These are phyloP conservation scores for Solanum dulcamara DNA, from an alignment of 257 asterid species.

Conservation along the genomic window DNA sequence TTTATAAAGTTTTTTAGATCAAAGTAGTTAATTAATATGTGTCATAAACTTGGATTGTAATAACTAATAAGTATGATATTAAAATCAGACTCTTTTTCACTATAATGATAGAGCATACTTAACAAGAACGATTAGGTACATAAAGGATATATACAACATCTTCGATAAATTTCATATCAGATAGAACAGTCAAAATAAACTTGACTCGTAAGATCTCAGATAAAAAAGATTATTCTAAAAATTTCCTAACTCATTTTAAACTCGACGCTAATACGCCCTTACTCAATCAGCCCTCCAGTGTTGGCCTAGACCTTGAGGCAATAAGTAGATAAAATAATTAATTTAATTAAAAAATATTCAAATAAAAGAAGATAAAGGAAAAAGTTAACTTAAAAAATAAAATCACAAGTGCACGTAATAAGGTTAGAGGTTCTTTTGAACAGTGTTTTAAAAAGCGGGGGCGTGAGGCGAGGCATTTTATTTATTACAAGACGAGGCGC, in stretches of 20 bases:
- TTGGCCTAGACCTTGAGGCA: not conserved
- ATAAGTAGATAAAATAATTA: not conserved
- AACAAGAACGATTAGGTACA: not conserved
- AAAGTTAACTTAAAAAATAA: accelerated
- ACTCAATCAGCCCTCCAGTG: not conserved
- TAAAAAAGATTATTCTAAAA: not conserved
- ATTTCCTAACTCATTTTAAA: not conserved
- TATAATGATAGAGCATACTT: accelerated
- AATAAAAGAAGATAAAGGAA: not conserved
- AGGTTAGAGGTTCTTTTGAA: not conserved
- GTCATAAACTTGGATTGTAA: not conserved
- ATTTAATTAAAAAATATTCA: not conserved
- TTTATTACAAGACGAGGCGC: no score
- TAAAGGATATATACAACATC: not conserved
- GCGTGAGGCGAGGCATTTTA: no score
- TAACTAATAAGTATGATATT: not conserved
- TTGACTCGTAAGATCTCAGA: not conserved
- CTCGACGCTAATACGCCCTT: not conserved
- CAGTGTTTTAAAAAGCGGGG: no score
- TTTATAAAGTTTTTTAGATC: not conserved
- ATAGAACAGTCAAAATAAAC: not conserved
- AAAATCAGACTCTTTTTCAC: accelerated
- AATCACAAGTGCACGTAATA: not conserved
- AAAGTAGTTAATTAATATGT: not conserved
- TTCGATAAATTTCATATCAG: not conserved